A percentile compares a stretch with the other conserved stretches of the same genome.
phyloP scores from a whole-genome alignment of 73 alveolate genomes.

The Tetrahymena thermophila region DNA sequence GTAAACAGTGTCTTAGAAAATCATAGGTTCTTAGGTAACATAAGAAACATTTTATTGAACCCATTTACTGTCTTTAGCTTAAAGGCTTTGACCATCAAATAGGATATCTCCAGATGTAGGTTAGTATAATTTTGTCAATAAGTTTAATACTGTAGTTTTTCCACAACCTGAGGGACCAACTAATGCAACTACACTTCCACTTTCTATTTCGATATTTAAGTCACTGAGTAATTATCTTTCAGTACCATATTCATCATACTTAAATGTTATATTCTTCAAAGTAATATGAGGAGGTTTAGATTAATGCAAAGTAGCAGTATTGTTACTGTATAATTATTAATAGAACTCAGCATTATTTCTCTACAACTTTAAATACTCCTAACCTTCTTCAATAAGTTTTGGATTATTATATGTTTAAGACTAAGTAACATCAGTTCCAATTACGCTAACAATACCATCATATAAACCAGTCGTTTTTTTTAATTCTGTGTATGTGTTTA shows the following conservation, averaged over 20 bases:
- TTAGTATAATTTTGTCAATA: slow-evolving; percentile 13
- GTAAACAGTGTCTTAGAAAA: slow-evolving; percentile 27
- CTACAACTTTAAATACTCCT: neutral
- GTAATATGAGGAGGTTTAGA: slow-evolving; percentile 17
- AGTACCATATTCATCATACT: neutral
- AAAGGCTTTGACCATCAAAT: slow-evolving; percentile 19
- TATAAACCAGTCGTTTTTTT: slow-evolving; percentile 29
- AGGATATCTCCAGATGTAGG: slow-evolving; percentile 20
- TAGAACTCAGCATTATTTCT: neutral
- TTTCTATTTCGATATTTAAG: slow-evolving; percentile 4
- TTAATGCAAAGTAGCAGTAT: neutral
- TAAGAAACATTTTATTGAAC: slow-evolving; percentile 19
- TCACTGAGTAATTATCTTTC: neutral
- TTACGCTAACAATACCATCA: slow-evolving; percentile 4
- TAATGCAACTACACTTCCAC: slow-evolving; percentile 20
- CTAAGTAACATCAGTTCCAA: neutral
- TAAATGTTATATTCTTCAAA: neutral
- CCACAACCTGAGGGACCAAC: slow-evolving; percentile 34
- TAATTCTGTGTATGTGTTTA: slow-evolving; percentile 11
- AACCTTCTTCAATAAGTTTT: neutral
- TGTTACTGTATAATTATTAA: neutral
- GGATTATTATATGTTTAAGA: slow-evolving; percentile 8
- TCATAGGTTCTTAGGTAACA: slow-evolving; percentile 31
- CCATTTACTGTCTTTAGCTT: slow-evolving; percentile 23
- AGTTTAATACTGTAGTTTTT: slow-evolving; percentile 19